Base-by-base conservation (phyloP, 202 grass and related monocot species). In the Panicum hallii region DNA sequence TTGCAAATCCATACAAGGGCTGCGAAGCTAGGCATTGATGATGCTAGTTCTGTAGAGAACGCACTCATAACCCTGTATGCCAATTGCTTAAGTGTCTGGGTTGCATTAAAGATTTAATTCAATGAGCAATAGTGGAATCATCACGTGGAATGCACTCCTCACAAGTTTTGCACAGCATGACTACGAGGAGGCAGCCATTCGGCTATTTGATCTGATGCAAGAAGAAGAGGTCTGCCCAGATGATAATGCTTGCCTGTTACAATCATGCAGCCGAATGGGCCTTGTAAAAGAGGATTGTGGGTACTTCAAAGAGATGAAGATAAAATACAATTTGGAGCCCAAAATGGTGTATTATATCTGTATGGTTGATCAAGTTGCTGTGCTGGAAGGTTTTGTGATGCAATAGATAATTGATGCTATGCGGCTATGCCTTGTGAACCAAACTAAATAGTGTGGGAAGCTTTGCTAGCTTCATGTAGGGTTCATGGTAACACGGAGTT, bases 291-390 rank as follows among this genome's bases (percentile, higher is more conserved):
- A 92, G 61, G 93, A 90, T 15, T 95, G 93, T 47, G 65, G 68
- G 11, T 95, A 95, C 55, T 95, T 95, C 86, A 71, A 84, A 76
- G 58, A 78, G n/a, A 95, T 95, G 88, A 90, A 71, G 11, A 8
- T 19, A 53, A 84, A 87, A 69, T 88, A 90, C 82, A 88, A 64
- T 3, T 26, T 95, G 54, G 62, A 83, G 41, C 93, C 93, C 7
- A 95, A 89, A 77, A 82, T 89, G 86, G 93, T 90, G 64, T 88
- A 95, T 32, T 90, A 92, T 72, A 86, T 90, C 48, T 95, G 90
- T 73, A 92, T 90, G 83, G 90, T 95, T 77, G 90, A 95, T 89
- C 77, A 90, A 74, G 84, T 92, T 70, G 90, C 83, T n/a, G 67
- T 5, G 88, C 88, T 74, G 88, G 93, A 43, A 90, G 80, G 88